phyloP scores from a whole-genome alignment of 75 land plant species.

The Pseudotsuga menziesii region DNA sequence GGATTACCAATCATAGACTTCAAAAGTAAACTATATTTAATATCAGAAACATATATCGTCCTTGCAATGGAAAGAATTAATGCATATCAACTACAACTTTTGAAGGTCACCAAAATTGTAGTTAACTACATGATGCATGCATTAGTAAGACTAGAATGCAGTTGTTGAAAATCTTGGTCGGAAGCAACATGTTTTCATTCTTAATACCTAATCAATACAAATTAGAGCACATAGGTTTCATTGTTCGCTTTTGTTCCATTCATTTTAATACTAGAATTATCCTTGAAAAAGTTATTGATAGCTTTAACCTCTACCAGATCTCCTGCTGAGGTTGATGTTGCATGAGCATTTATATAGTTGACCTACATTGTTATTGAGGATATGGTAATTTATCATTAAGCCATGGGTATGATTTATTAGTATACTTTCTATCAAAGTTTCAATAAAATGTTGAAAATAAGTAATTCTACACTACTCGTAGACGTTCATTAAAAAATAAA shows the following conservation, averaged over 20 bases:
- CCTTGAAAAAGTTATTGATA: conserved; percentile 48
- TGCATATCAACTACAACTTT: not conserved
- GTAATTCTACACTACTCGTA: not conserved
- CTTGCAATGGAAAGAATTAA: not conserved
- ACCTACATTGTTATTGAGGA: conserved; percentile 23
- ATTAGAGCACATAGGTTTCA: not conserved
- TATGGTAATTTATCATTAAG: not conserved
- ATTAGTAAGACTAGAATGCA: not conserved
- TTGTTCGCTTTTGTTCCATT: conserved; percentile 46
- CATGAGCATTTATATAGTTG: conserved; percentile 54
- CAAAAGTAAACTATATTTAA: not conserved
- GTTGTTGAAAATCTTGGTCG: not conserved
- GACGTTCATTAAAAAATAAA: not conserved
- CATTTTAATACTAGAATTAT: conserved; percentile 49
- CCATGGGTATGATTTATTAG: too few relatives aligned
- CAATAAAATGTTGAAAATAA: too few relatives aligned
- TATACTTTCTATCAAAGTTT: too few relatives aligned
- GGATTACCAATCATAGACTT: conserved; percentile 67
- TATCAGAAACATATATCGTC: not conserved
- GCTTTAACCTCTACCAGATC: conserved; percentile 57
- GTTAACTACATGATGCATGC: not conserved
- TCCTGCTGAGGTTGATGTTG: conserved; percentile 54
- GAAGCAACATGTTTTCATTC: not conserved
- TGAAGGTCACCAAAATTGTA: not conserved
- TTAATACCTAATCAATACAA: not conserved